phyloP scores from a whole-genome alignment of 176 grass and related monocot species.

The Lolium perenne region DNA sequence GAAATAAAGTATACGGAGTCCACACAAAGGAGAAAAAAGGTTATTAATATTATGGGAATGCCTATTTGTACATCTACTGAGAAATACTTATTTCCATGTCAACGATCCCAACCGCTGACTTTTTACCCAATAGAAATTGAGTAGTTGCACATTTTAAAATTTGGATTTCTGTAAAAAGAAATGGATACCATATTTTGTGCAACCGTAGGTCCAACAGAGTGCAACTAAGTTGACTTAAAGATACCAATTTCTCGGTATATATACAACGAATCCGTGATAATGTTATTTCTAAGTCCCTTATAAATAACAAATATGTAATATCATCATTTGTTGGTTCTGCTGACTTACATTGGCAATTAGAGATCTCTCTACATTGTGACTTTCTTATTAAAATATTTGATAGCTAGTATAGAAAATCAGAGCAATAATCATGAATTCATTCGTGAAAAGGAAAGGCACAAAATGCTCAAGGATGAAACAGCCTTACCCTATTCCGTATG shows the following conservation, averaged over 20 bases:
- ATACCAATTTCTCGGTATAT: not conserved
- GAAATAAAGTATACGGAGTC: not conserved
- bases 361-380: not conserved
- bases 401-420: not conserved
- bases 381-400: not conserved
- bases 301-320: not conserved
- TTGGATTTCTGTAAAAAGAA: too few relatives aligned
- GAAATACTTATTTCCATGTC: too few relatives aligned
- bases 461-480: slow-evolving; percentile 10
- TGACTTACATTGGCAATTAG: not conserved
- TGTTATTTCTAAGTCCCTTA: not conserved
- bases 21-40: not conserved
- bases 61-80: too few relatives aligned
- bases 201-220: too few relatives aligned
- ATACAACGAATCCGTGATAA: not conserved
- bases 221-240: too few relatives aligned
- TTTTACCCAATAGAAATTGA: too few relatives aligned
- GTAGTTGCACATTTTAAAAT: too few relatives aligned
- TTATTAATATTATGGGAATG: not conserved
- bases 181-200: too few relatives aligned
- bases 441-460: not conserved
- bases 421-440: not conserved
- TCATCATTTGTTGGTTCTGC: not conserved
- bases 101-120: too few relatives aligned
- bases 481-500: slow-evolving; percentile 74